phyloP scores from a whole-genome alignment of 345 rosid species.

The Cochlearia excelsa region DNA sequence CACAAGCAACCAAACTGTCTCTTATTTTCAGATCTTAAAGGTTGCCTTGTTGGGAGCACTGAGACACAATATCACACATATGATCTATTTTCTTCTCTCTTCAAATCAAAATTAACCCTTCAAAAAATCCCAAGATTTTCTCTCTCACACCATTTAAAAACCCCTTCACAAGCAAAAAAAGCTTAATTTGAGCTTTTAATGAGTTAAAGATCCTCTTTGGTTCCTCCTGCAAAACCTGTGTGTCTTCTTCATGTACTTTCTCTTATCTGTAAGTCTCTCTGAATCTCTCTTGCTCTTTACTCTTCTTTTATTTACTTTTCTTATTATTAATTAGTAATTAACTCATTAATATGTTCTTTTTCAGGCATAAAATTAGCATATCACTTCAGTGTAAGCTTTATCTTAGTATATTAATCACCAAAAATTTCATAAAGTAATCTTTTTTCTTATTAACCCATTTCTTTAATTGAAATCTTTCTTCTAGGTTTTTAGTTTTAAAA shows the following conservation, averaged over 20 bases:
- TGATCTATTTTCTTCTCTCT: slow-evolving; percentile 12
- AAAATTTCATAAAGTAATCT: neutral
- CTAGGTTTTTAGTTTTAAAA: neutral
- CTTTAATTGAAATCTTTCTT: slow-evolving; percentile 14
- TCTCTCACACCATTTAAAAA: neutral
- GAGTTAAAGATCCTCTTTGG: slow-evolving; percentile 32
- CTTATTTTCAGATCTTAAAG: slow-evolving; percentile 60
- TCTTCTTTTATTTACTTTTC: too few relatives aligned
- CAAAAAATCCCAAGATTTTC: slow-evolving; percentile 1
- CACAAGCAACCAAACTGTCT: slow-evolving; percentile 95
- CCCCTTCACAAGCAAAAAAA: slow-evolving; percentile 25
- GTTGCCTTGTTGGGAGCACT: slow-evolving; percentile 69
- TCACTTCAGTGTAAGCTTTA: too few relatives aligned
- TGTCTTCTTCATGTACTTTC: too few relatives aligned
- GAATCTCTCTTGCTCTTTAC: slow-evolving; percentile 3
- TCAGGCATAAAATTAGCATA: slow-evolving; percentile 30
- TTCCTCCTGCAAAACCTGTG: neutral
- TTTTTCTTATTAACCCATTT: slow-evolving; percentile 16
- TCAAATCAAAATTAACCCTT: slow-evolving; percentile 20
- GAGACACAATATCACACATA: slow-evolving; percentile 47
- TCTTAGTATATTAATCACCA: neutral
- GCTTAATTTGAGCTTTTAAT: slow-evolving; percentile 29
- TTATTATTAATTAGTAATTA: slow-evolving; percentile 22
- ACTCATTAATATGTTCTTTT: slow-evolving; percentile 31
- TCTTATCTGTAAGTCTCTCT: slow-evolving; percentile 32